phyloP scores from a whole-genome alignment of 108 stramenopile species.

The Conticribra weissflogii region DNA sequence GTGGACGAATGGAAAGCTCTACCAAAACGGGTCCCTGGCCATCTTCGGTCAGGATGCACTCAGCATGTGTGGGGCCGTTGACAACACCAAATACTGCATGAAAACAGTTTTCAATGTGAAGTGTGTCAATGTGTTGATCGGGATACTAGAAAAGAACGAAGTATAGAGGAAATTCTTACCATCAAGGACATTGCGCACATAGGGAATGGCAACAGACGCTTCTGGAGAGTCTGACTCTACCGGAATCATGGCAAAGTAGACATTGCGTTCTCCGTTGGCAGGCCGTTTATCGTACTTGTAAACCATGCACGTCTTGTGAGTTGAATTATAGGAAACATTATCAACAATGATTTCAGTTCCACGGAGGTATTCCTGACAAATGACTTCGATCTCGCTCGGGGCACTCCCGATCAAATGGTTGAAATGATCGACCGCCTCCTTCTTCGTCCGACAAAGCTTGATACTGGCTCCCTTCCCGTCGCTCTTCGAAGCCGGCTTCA shows the following conservation, averaged over 20 bases:
- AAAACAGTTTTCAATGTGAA: too few relatives aligned
- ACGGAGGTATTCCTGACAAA: conserved; percentile 60
- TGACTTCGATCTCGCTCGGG: conserved; percentile 41
- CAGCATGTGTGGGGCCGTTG: conserved; percentile 38
- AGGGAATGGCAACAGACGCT: conserved; percentile 36
- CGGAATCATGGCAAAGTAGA: conserved; percentile 80
- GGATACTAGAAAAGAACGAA: too few relatives aligned
- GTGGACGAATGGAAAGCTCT: conserved; percentile 63
- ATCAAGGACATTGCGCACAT: conserved; percentile 49
- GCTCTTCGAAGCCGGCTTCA: conserved; percentile 86
- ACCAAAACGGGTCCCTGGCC: conserved; percentile 55
- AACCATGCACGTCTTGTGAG: conserved; percentile 64
- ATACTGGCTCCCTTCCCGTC: conserved; percentile 60
- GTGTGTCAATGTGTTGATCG: too few relatives aligned
- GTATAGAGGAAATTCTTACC: too few relatives aligned
- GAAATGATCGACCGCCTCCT: conserved; percentile 86
- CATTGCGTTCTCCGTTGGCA: conserved; percentile 82
- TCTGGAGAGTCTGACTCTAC: conserved; percentile 37
- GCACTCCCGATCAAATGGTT: conserved; percentile 52
- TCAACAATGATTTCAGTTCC: conserved; percentile 75
- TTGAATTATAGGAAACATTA: conserved; percentile 61
- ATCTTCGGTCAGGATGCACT: conserved; percentile 24
- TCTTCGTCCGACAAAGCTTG: conserved; percentile 75
- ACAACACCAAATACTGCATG: conserved; percentile 22
- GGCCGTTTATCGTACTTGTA: conserved; percentile 79